Evolutionary conservation across 495 filamentous ascomycete species (phyloP).

Genomic region (Apodospora peruviana): DNA sequence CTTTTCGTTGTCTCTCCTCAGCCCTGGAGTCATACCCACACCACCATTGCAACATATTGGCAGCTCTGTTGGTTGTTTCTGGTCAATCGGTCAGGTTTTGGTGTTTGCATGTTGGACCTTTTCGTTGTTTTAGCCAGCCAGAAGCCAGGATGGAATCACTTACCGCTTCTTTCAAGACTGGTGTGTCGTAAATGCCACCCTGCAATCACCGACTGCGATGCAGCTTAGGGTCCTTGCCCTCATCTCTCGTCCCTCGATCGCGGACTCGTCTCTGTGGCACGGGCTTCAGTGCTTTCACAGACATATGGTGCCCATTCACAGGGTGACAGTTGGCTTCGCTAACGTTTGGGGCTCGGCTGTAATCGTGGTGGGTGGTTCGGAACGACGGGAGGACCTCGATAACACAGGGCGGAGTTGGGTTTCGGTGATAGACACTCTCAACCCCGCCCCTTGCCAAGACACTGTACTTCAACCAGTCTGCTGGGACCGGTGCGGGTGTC

Average conservation of each 20-base stretch:
- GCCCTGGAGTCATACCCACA: too few relatives aligned
- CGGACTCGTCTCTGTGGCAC: too few relatives aligned
- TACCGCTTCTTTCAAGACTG: background rate
- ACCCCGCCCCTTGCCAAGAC: conserved; percentile 13
- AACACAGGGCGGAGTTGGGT: too few relatives aligned
- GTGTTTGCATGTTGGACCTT: too few relatives aligned
- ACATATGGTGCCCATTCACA: background rate
- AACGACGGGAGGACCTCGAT: too few relatives aligned
- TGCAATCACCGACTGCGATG: background rate
- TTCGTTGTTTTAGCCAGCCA: too few relatives aligned
- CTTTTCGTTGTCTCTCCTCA: too few relatives aligned
- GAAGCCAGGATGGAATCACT: background rate
- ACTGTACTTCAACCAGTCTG: conserved; percentile 15
- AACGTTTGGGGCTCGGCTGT: background rate
- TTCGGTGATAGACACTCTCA: background rate
- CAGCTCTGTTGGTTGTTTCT: too few relatives aligned
- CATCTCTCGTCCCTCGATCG: too few relatives aligned
- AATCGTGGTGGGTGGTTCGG: too few relatives aligned
- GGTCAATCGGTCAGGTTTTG: background rate
- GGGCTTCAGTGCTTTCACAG: background rate
- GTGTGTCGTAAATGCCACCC: background rate
- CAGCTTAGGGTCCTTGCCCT: background rate
- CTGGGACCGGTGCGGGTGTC: conserved; percentile 8
- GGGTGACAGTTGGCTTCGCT: background rate
- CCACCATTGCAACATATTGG: too few relatives aligned